phyloP scores from a whole-genome alignment of 305 asterid species.

The Fraxinus floribunda region DNA sequence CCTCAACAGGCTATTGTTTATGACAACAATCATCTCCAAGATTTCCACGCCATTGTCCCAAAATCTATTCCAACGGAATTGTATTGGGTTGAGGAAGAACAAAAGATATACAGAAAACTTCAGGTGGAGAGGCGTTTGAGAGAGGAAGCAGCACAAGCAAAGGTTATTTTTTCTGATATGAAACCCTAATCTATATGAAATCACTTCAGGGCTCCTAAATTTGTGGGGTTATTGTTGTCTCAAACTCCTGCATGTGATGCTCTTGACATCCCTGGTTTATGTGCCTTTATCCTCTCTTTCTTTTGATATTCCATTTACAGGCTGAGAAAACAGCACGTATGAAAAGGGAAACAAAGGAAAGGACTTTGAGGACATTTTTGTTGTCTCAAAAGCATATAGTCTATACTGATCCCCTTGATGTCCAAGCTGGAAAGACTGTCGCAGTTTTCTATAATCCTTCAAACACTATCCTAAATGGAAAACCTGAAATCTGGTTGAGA shows the following conservation, averaged over 20 bases:
- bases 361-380: constrained; percentile 71
- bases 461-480: constrained; percentile 84
- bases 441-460: constrained; percentile 81
- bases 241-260: constrained; percentile 4
- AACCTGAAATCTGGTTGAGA: constrained; percentile 94
- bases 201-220: background rate
- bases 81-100: constrained; percentile 84
- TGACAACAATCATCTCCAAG: constrained; percentile 70
- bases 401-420: constrained; percentile 86
- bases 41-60: constrained; percentile 83
- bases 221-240: constrained; percentile 5
- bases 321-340: constrained; percentile 68
- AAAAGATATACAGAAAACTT: constrained; percentile 49
- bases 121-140: constrained; percentile 68
- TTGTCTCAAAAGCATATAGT: constrained; percentile 92
- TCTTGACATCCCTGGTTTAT: constrained; percentile 3
- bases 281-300: constrained; percentile 11
- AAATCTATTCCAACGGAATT: constrained; percentile 48
- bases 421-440: constrained; percentile 82
- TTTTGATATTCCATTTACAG: constrained; percentile 44
- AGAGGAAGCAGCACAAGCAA: constrained; percentile 72
- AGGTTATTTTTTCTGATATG: constrained; percentile 52
- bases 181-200: constrained; percentile 8
- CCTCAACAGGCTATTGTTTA: constrained; percentile 64
- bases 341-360: constrained; percentile 72